Evolutionary conservation across 1,284 basidiomycete genomes (phyloP).

Genomic region (Xanthoconium separans): DNA sequence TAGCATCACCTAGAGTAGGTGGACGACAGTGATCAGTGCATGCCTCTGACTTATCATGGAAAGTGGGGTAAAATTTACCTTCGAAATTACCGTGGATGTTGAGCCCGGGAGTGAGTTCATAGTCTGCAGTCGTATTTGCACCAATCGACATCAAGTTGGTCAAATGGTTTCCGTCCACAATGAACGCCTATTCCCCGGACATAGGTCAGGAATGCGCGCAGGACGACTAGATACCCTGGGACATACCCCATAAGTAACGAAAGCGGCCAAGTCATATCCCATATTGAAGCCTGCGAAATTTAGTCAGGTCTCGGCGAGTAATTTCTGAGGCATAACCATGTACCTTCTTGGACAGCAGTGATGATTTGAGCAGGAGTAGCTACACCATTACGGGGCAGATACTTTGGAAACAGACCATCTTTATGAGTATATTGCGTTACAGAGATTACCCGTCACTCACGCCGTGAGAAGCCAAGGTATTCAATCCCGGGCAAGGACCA

Average conservation of each 20-base stretch:
- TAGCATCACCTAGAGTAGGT: slow-evolving; percentile 21
- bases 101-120: slow-evolving; percentile 16
- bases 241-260: slow-evolving; percentile 25
- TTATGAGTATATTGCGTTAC: neutral
- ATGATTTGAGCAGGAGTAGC: slow-evolving; percentile 28
- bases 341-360: slow-evolving; percentile 25
- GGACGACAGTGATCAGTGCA: neutral
- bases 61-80: slow-evolving; percentile 5
- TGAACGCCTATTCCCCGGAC: slow-evolving; percentile 15
- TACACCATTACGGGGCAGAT: slow-evolving; percentile 22
- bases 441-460: slow-evolving; percentile 9
- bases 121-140: slow-evolving; percentile 21
- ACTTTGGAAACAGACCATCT: slow-evolving; percentile 8
- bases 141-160: slow-evolving; percentile 31
- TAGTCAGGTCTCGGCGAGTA: neutral
- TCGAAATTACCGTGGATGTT: slow-evolving; percentile 26
- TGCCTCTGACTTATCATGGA: neutral
- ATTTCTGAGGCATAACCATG: neutral
- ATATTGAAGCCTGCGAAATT: slow-evolving; percentile 25
- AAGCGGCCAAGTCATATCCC: slow-evolving; percentile 24
- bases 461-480: slow-evolving; percentile 46
- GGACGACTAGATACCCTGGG: neutral
- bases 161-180: slow-evolving; percentile 28
- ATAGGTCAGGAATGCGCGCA: neutral
- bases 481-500: slow-evolving; percentile 49